Evolutionary conservation across 306 rosid genomes (phyloP).

Genomic region (Lotus japonicus): DNA sequence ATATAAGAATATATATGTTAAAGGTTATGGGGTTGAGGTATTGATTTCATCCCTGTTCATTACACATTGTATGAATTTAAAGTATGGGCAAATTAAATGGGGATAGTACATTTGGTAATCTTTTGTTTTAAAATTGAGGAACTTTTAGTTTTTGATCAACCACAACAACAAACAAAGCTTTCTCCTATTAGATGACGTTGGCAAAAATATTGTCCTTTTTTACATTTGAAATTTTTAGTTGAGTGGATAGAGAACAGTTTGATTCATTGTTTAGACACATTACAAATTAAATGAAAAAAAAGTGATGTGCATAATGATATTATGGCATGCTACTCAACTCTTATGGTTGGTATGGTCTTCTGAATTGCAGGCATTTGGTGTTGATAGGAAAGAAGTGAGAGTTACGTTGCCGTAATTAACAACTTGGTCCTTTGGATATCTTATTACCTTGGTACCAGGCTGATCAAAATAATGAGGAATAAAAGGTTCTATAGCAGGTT

Average conservation of each 20-base stretch:
- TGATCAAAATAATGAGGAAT: constrained; percentile 26
- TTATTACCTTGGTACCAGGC: not conserved
- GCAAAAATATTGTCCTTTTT: not conserved
- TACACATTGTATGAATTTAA: not conserved
- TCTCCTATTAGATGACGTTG: too few relatives aligned
- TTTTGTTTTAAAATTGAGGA: not conserved
- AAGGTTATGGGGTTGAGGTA: constrained; percentile 78
- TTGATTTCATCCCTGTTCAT: not conserved
- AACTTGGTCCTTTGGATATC: not conserved
- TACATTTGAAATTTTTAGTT: not conserved
- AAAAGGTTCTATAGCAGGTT: constrained; percentile 34
- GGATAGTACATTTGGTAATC: not conserved
- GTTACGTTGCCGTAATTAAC: constrained; percentile 50
- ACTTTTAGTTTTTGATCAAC: too few relatives aligned
- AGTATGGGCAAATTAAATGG: not conserved
- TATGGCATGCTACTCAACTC: not conserved
- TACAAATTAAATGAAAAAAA: not conserved
- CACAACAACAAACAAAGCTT: too few relatives aligned
- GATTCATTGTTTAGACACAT: not conserved
- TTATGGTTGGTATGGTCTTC: not conserved
- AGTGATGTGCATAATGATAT: too few relatives aligned
- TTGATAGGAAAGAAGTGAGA: constrained; percentile 78
- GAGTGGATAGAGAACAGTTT: not conserved
- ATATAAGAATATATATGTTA: constrained; percentile 56
- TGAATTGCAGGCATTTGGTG: constrained; percentile 62